Base-by-base conservation (phyloP, 2,329 filamentous ascomycete species). In the Pseudogymnoascus sp. region DNA sequence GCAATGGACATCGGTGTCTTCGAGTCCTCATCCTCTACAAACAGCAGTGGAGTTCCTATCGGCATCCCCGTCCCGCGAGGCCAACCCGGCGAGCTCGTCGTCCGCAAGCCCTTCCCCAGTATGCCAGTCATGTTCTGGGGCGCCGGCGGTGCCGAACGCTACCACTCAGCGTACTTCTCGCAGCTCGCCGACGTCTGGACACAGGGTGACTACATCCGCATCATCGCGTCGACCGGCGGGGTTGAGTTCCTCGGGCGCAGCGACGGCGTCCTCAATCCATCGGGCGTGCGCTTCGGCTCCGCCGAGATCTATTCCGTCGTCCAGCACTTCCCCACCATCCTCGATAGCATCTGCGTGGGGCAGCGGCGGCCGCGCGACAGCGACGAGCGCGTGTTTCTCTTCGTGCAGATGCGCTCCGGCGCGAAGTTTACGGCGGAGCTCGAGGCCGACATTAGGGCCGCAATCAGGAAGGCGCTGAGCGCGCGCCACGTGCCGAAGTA, bases 161-260 rank as follows among this genome's bases (percentile, higher is more conserved):
- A 86, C 73, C 78, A 78, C 65, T 73, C 78, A 0, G 79, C 83
- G 33, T 82, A 87, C 73, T 87, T 86, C 70, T 78, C 76, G 0
- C 79, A 83, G 33, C 87, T 84, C 75, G 75, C 79, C 4, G 75
- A 84, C 62, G 88, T 89, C 3, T 92, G 90, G 90, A 87, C 88
- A 0, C 90, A 92, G 66, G 89, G 89, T 21, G 90, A 93, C 70
- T 92, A 91, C 71, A 86, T 89, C 69, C 80, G 81, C 16, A 76
- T 88, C 16, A 83, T 92, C 69, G 88, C 88, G 0, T 67, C 75
- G 5, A 91, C 88, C 1, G 80, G 82, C 5, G 82, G 84, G 59
- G 72, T 90, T 10, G 73, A 82, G 18, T 85, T 91, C 67, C 79
- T 89, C 0, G 88, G 88, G 2, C 81, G 88, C 1, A 86, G 83